Evolutionary conservation across 148 eudicot species (phyloP), one percentile per base, ranked within the genome.

Genomic region (Rhododendron simsii): DNA sequence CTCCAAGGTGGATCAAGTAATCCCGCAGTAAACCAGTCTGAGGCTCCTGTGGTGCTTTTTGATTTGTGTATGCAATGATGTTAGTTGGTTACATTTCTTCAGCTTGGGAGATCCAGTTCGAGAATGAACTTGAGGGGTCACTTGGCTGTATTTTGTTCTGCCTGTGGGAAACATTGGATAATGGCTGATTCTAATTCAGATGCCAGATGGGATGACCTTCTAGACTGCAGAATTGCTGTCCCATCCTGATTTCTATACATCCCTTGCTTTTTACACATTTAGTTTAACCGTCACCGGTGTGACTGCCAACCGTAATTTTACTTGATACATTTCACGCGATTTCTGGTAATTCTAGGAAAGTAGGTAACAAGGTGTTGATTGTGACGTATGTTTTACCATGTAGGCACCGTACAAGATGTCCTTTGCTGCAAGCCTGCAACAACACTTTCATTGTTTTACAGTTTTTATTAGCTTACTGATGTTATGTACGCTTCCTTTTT

Each of bases 401-500:
- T 47, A 67, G 69, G 53, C 80, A 81, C 84, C 21, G 39, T 0
- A 47, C 13, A 28, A 23, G 4, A 41, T 15, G 50, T 53, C 81
- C 57, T 55, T 87, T 33, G 69, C 61, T 84, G 80, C n/a, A n/a
- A n/a, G n/a, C n/a, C n/a, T n/a, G n/a, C 35, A 74, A 11, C 71
- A 6, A 21, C 47, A 9, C 33, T 20, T 41, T 0, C 45, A 28
- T 83, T 65, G 45, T 7, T 18, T 67, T 48, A 39, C 57, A 18
- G 37, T 73, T 41, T 81, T 84, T 57, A 59, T 57, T 61, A 84
- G 81, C 47, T 44, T 86, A 84, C 53, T 69, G 78, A 51, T 80
- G 79, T n/a, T 53, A 57, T 84, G 48, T 76, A 44, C 20, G 15
- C 85, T 30, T 69, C 51, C 61, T 37, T 81, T 33, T 87, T 41